These are phyloP conservation scores for Jimgerdemannia flammicorona DNA, from an alignment of 192 early-diverging fungal species.

Conservation along the genomic window DNA sequence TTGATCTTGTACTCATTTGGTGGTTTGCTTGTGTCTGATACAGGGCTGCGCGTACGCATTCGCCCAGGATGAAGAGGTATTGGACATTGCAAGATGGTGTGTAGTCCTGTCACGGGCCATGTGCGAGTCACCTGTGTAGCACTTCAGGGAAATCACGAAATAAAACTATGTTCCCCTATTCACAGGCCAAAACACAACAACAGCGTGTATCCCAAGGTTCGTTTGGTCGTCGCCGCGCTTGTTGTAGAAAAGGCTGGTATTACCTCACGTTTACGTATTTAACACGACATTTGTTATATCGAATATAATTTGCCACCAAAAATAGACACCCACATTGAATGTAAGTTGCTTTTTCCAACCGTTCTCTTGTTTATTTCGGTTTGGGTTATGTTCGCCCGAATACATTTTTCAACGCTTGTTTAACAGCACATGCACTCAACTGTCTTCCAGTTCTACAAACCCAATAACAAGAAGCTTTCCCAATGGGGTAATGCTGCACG, in stretches of 20 bases:
- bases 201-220: conserved; percentile 8
- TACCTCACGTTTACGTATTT: no score
- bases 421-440: conserved; percentile 18
- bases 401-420: neutral
- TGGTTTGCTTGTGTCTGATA: conserved; percentile 31
- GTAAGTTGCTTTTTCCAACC: conserved; percentile 4
- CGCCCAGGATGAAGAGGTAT: conserved; percentile 35
- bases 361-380: neutral
- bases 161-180: no score
- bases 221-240: neutral
- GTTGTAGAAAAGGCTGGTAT: neutral
- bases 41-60: conserved; percentile 36
- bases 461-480: conserved; percentile 28
- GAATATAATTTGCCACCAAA: no score
- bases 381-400: neutral
- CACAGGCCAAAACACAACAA: conserved; percentile 25
- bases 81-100: conserved; percentile 10
- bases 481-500: conserved; percentile 42
- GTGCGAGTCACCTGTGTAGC: neutral
- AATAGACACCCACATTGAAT: conserved; percentile 21
- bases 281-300: no score
- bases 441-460: conserved; percentile 36
- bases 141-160: no score
- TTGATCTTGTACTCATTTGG: conserved; percentile 15
- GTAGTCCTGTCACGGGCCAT: conserved; percentile 12